A percentile compares a stretch with the other conserved stretches of the same genome.
Evolutionary conservation across 208 protist genomes (phyloP).

Genomic region (Acanthamoeba lenticulata): DNA sequence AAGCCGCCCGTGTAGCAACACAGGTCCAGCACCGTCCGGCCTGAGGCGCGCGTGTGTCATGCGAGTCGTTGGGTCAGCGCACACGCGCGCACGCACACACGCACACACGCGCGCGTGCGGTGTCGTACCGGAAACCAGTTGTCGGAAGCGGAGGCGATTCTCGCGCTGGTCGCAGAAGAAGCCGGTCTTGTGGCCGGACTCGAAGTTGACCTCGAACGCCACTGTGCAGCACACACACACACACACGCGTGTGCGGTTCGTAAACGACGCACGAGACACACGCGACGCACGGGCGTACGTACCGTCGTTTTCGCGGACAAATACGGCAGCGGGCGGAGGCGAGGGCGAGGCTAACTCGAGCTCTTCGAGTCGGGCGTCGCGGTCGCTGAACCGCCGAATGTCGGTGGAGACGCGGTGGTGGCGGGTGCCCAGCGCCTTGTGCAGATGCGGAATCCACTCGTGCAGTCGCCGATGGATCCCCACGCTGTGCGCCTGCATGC

Average conservation of each 20-base stretch:
- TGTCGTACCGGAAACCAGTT: not conserved
- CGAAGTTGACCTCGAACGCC: conserved; percentile 6
- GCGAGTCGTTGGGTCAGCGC: too few relatives aligned
- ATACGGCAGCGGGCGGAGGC: too few relatives aligned
- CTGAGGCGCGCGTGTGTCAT: not conserved
- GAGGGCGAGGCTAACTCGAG: not conserved
- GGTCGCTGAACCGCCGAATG: not conserved
- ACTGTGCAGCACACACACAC: too few relatives aligned
- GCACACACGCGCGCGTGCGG: too few relatives aligned
- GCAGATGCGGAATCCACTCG: conserved; percentile 37
- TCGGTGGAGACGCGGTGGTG: not conserved
- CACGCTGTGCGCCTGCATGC: conserved; percentile 1
- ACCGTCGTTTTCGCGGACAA: too few relatives aligned
- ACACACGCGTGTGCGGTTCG: too few relatives aligned
- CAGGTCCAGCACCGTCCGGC: conserved; percentile 6
- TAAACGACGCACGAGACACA: too few relatives aligned
- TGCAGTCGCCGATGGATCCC: conserved; percentile 10
- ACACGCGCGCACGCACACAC: not conserved
- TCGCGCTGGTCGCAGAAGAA: conserved; percentile 60
- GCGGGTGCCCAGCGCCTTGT: not conserved
- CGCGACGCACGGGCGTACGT: too few relatives aligned
- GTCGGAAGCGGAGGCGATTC: not conserved
- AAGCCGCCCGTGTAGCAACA: conserved; percentile 43
- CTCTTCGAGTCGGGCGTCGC: not conserved
- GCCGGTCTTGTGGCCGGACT: conserved; percentile 45